These are phyloP conservation scores for Collariella sp. DNA, from an alignment of 495 filamentous ascomycete genomes.

Conservation along the genomic window DNA sequence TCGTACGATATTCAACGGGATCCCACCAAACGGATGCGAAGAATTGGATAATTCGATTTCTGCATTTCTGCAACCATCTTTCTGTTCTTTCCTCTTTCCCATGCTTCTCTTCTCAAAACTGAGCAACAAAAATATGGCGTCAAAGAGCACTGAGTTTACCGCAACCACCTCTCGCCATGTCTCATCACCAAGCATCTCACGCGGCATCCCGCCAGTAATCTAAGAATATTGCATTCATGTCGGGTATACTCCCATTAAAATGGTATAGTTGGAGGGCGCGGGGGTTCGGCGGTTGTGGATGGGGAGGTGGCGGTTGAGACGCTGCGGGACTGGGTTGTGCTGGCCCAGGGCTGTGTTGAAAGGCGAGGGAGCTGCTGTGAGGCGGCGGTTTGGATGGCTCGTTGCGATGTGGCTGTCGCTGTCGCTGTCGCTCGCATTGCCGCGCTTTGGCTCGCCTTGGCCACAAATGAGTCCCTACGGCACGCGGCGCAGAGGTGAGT, in stretches of 20 bases:
- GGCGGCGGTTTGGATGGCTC: neutral
- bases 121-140: too few species aligned
- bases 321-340: neutral
- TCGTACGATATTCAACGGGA: conserved; percentile 15
- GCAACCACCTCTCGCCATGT: too few species aligned
- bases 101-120: too few species aligned
- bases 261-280: conserved; percentile 7
- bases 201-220: too few species aligned
- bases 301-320: conserved; percentile 5
- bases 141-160: too few species aligned
- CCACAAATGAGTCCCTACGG: conserved; percentile 12
- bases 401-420: neutral
- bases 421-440: conserved; percentile 3
- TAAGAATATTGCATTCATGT: too few species aligned
- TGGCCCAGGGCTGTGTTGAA: neutral
- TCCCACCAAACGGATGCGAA: conserved; percentile 39
- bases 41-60: neutral
- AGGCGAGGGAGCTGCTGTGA: neutral
- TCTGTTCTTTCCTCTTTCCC: neutral
- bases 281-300: neutral
- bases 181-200: too few species aligned
- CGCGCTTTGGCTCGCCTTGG: neutral
- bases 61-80: neutral
- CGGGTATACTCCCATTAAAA: too few species aligned
- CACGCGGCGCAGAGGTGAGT: conserved; percentile 19